Conservation (phyloP, 2,329 filamentous ascomycete species). For the Colletotrichum sidae region DNA sequence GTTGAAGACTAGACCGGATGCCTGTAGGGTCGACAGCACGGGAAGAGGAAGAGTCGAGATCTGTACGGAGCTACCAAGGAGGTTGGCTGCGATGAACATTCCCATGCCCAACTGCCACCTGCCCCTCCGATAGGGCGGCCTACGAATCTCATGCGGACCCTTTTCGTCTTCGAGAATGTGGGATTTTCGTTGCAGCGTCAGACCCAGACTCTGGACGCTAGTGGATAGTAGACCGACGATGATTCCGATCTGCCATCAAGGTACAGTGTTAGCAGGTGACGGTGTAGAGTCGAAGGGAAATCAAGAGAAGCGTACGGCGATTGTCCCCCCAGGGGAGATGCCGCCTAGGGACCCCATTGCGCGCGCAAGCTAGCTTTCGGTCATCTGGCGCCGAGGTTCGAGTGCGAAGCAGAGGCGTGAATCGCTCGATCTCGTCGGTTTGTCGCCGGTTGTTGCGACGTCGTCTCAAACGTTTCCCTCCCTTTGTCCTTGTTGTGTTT, state of each 20-base stretch:
- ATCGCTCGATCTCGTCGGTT: conserved; percentile 29
- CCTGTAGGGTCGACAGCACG: conserved; percentile 93
- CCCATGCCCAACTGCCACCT: conserved; percentile 98
- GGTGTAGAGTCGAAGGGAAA: conserved; percentile 4
- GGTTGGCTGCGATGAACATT: conserved; percentile 95
- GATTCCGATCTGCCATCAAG: conserved; percentile 79
- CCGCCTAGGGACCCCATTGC: conserved; percentile 80
- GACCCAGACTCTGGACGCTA: conserved; percentile 91
- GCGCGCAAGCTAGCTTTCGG: conserved; percentile 52
- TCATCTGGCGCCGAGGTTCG: conserved; percentile 57
- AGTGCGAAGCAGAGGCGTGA: conserved; percentile 32
- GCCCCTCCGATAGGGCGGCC: conserved; percentile 89
- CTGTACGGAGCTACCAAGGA: conserved; percentile 95
- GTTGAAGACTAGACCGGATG: conserved; percentile 97
- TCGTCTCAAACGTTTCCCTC: conserved; percentile 16
- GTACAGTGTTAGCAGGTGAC: conserved; percentile 23
- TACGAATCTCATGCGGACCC: conserved; percentile 77
- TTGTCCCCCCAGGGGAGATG: conserved; percentile 81
- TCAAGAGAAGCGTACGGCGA: conserved; percentile 69
- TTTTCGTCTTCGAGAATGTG: conserved; percentile 98
- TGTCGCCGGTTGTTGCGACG: conserved; percentile 12
- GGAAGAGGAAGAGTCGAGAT: conserved; percentile 96
- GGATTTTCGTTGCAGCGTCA: conserved; percentile 97
- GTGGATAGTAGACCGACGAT: conserved; percentile 93
- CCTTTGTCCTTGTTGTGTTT: conserved; percentile 19